Percentiles rank a stretch among this genome's conserved stretches.
These are phyloP conservation scores for Populus hybrid DNA, from an alignment of 441 rosid species.

Conservation along the genomic window DNA sequence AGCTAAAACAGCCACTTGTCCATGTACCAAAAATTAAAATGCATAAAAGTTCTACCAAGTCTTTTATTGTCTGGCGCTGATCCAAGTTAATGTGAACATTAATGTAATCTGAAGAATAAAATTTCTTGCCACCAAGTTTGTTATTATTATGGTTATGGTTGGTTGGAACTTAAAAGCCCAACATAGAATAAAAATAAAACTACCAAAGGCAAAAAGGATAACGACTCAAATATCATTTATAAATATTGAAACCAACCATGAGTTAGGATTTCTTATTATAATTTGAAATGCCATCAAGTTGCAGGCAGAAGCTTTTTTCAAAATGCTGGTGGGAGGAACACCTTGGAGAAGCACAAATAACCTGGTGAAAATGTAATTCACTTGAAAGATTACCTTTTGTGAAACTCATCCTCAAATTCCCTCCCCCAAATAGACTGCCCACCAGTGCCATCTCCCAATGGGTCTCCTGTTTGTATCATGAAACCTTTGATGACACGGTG, in stretches of 20 bases:
- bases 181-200: too few species aligned
- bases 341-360: neutral
- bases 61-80: neutral
- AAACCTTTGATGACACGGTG: constrained; percentile 96
- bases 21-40: neutral
- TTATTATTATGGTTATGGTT: too few species aligned
- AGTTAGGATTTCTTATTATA: neutral
- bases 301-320: constrained; percentile 5
- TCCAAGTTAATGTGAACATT: neutral
- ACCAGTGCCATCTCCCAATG: constrained; percentile 98
- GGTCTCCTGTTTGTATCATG: constrained; percentile 99
- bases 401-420: constrained; percentile 97
- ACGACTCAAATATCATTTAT: neutral
- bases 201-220: neutral
- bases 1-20: neutral
- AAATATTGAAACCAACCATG: neutral
- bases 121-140: neutral
- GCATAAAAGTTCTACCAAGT: neutral
- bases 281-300: neutral
- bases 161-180: neutral
- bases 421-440: constrained; percentile 99
- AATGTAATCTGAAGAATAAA: neutral
- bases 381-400: constrained; percentile 64
- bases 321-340: neutral
- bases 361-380: neutral